These are phyloP conservation scores for Metarhizium guizhouense DNA, from an alignment of 2,329 filamentous ascomycete species.

Conservation along the genomic window DNA sequence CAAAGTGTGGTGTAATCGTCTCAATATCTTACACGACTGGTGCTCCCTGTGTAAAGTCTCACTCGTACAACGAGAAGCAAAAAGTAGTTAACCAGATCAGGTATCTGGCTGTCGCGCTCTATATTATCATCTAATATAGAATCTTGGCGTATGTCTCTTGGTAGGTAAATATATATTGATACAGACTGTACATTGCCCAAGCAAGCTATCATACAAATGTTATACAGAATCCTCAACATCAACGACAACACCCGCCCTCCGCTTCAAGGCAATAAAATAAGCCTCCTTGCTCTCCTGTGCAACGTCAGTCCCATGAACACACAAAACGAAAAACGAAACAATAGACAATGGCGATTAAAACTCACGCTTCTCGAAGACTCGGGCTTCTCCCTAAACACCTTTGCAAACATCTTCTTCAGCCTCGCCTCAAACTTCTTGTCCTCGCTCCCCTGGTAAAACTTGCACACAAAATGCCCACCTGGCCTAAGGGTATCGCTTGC, in stretches of 20 bases:
- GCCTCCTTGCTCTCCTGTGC: conserved; percentile 55
- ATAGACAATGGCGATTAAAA: conserved; percentile 8
- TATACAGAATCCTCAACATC: conserved; percentile 4
- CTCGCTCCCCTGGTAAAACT: conserved; percentile 89
- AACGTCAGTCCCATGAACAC: background rate
- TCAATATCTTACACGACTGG: background rate
- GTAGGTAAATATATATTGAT: no score
- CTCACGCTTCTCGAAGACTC: conserved; percentile 78
- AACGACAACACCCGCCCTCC: conserved; percentile 41
- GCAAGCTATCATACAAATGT: background rate
- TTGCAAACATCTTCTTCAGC: conserved; percentile 67
- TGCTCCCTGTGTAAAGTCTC: background rate
- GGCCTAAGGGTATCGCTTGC: conserved; percentile 72
- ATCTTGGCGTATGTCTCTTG: no score
- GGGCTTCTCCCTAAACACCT: conserved; percentile 82
- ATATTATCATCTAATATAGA: no score
- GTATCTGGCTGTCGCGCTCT: no score
- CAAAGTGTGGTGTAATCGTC: background rate
- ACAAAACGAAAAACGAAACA: background rate
- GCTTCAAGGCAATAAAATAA: conserved; percentile 72
- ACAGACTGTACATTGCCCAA: background rate
- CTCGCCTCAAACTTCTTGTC: conserved; percentile 70
- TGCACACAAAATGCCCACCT: conserved; percentile 90
- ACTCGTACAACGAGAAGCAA: no score
- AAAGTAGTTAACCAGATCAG: no score